Evolutionary conservation across 306 rosid genomes (phyloP), one percentile per base, ranked within the genome.

Genomic region (Amphicarpaea edgeworthii): DNA sequence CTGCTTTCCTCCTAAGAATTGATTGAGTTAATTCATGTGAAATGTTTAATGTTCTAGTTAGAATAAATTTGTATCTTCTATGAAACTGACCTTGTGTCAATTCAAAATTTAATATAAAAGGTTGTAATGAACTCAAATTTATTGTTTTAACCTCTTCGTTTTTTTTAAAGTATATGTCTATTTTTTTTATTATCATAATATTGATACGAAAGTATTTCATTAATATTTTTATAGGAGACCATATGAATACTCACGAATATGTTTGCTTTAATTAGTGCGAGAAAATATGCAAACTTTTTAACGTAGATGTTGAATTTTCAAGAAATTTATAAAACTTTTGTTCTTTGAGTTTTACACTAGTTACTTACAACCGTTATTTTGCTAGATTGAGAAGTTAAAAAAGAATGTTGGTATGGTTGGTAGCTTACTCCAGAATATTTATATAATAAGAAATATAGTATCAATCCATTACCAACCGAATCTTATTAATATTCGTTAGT

Each of bases 401-500:
- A 63, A 63, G 5, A 1, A 28, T 63, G 47, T 62, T 34, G 15
- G 17, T 20, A 11, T n/a, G n/a, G 70, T 64, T 64, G 32, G 50
- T 64, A 40, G n/a, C 17, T 63, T 37, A 16, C 49, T 10, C n/a
- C 8, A 10, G 16, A 19, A n/a, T 63, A 16, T 64, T 17, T 64
- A 64, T 19, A 10, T 11, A 64, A 40, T 40, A 5, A 38, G 17
- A 12, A n/a, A n/a, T n/a, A n/a, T 38, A 2, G 6, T 3, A 40
- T 40, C 50, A 64, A 40, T 12, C 17, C 12, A 17, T 64, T 40
- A 40, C 50, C 70, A 9, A 64, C 26, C 30, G 15, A 40, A 64
- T 64, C 70, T 64, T 40, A 38, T 64, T 19, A 63, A 38, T 63
- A 41, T 40, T 64, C 5, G 10, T 19, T 40, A 19, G 10, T 64